These are phyloP conservation scores for Phlebiopsis gigantea DNA, from an alignment of 768 basidiomycete species.

Conservation along the genomic window DNA sequence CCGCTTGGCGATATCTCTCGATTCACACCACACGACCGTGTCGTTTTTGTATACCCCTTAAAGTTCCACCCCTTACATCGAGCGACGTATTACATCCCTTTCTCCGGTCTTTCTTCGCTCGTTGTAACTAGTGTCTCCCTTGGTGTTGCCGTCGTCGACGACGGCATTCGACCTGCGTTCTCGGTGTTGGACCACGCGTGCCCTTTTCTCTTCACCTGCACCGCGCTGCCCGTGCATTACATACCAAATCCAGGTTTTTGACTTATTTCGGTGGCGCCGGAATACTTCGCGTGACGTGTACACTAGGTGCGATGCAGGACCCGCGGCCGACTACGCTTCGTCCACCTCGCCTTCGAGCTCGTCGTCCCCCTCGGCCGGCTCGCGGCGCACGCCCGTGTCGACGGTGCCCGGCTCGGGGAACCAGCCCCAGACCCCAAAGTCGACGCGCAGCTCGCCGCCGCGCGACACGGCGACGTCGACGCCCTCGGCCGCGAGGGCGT, in stretches of 20 bases:
- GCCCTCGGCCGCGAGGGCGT: conserved; percentile 75
- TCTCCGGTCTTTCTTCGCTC: neutral
- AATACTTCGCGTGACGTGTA: neutral
- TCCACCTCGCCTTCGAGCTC: neutral
- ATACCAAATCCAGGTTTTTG: neutral
- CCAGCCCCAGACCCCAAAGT: conserved; percentile 60
- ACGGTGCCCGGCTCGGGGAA: conserved; percentile 40
- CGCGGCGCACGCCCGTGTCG: conserved; percentile 8
- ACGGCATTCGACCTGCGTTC: neutral
- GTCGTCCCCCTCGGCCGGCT: neutral
- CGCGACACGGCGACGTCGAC: conserved; percentile 63
- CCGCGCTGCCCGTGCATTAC: conserved; percentile 6
- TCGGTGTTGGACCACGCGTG: neutral
- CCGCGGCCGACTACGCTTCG: neutral
- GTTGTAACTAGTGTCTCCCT: neutral
- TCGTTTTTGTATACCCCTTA: conserved; percentile 4
- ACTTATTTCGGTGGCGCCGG: neutral
- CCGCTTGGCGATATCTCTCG: neutral
- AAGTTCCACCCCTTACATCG: neutral
- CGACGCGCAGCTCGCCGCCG: conserved; percentile 53
- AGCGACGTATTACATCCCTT: neutral
- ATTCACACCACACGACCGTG: conserved; percentile 1
- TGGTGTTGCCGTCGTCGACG: neutral
- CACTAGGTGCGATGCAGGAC: neutral
- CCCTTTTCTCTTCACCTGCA: neutral